These are phyloP conservation scores for Funneliformis geosporum DNA, from an alignment of 192 early-diverging fungal species.

Conservation along the genomic window DNA sequence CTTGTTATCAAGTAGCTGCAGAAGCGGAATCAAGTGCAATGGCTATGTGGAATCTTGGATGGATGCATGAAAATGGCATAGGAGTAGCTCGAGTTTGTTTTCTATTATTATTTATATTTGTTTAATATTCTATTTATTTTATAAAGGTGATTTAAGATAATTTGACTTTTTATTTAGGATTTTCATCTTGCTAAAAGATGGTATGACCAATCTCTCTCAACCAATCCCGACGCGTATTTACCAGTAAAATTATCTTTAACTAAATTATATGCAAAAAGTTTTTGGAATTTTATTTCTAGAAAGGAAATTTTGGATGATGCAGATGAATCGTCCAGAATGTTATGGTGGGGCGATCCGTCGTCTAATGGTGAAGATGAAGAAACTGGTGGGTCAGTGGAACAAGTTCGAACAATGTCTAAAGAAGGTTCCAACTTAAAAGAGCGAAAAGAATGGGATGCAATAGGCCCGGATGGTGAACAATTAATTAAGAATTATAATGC, in stretches of 20 bases:
- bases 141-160: constrained; percentile 3
- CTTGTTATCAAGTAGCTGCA: constrained; percentile 84
- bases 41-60: constrained; percentile 97
- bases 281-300: constrained; percentile 66
- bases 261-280: constrained; percentile 65
- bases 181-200: constrained; percentile 90
- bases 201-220: constrained; percentile 81
- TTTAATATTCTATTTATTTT: background rate
- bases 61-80: constrained; percentile 94
- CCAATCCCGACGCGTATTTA: constrained; percentile 79
- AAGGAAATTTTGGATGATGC: constrained; percentile 42
- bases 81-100: constrained; percentile 72
- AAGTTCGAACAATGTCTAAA: no score
- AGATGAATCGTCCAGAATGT: constrained; percentile 1
- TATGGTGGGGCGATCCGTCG: background rate
- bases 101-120: background rate
- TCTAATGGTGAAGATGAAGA: background rate
- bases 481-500: constrained; percentile 41
- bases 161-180: constrained; percentile 55
- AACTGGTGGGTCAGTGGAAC: background rate
- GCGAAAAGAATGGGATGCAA: constrained; percentile 34
- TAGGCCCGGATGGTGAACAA: constrained; percentile 44
- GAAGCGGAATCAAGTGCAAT: constrained; percentile 71
- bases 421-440: constrained; percentile 27
- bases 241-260: constrained; percentile 75